Evolutionary conservation across 73 alveolate species (phyloP), one percentile per base, ranked within the genome.

Genomic region (Tetrahymena elliotti): DNA sequence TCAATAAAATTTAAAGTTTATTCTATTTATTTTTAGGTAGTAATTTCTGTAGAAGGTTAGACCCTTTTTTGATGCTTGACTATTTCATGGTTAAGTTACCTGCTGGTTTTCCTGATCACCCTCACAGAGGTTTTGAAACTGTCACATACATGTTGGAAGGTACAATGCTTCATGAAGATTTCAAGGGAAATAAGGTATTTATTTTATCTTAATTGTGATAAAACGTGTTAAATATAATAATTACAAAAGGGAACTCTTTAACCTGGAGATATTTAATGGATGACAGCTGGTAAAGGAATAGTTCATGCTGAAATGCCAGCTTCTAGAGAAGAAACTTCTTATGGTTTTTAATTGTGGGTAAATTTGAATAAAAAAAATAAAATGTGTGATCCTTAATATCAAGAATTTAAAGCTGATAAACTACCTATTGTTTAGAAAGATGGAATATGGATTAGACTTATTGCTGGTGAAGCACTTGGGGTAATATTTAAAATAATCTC

Each of bases 61-160:
- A 98, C 92, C 99, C 99, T 27, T 97, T 97, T 95, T 96, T 97
- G 53, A 97, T 97, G 98, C 95, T 97, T 1, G 99, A 98, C 95
- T 93, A 88, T 95, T 97, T 97, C 94, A 96, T 94, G 33, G 99
- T 95, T 37, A 93, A 96, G 33, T 93, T 98, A 94, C 99, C 99
- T 3, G 99, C 98, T 20, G 99, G 99, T 37, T 98, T 98, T 93
- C 99, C 99, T 40, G 99, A 98, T 95, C 99, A 98, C 88, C 99
- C 99, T 12, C 99, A 98, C 68, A 95, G 99, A 82, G 99, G 99
- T 20, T 98, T 98, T 84, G 99, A 98, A 96, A 98, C 99, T 4
- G 99, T 98, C 93, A 97, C 99, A 39, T 98, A 98, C 84, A 97
- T 98, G 97, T 94, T 98, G 15, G 83, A 94, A 20, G 99, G 99